Evolutionary conservation across 495 filamentous ascomycete genomes (phyloP).

Genomic region (Wilcoxina mikolae): DNA sequence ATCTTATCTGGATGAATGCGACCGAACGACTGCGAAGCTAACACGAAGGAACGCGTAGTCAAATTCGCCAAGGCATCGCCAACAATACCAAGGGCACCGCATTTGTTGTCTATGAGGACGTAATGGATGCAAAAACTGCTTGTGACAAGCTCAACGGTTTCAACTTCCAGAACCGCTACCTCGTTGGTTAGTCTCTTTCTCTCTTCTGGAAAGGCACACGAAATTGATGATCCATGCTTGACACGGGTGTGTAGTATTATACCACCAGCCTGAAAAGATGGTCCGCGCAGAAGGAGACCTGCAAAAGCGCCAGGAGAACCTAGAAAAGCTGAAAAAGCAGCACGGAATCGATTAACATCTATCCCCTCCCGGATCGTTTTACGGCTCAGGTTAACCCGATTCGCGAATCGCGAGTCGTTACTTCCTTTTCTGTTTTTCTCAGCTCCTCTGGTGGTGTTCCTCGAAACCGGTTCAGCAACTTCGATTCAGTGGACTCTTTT

Average conservation of each 20-base stretch:
- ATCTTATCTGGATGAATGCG: too few species aligned
- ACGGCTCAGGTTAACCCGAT: not conserved
- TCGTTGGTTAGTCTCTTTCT: constrained; percentile 61
- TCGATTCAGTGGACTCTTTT: not conserved
- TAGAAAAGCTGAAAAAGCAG: constrained; percentile 94
- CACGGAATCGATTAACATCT: constrained; percentile 85
- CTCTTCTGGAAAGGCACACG: not conserved
- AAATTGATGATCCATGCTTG: not conserved
- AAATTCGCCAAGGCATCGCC: constrained; percentile 96
- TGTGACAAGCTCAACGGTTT: constrained; percentile 99
- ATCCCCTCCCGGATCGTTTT: not conserved
- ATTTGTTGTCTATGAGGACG: constrained; percentile 98
- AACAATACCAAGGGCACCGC: constrained; percentile 95
- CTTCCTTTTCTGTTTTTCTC: not conserved
- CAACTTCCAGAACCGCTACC: constrained; percentile 99
- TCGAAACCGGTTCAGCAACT: not conserved
- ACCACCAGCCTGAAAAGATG: constrained; percentile 99
- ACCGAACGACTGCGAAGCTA: constrained; percentile 6
- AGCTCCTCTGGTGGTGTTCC: not conserved
- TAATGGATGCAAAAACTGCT: constrained; percentile 95
- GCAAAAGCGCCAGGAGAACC: constrained; percentile 81
- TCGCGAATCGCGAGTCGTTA: not conserved
- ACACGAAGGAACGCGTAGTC: constrained; percentile 38
- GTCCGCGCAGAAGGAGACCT: constrained; percentile 82
- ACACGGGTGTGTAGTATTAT: constrained; percentile 51